These are phyloP conservation scores for Lagenidium giganteum DNA, from an alignment of 352 stramenopile genomes.

Conservation along the genomic window DNA sequence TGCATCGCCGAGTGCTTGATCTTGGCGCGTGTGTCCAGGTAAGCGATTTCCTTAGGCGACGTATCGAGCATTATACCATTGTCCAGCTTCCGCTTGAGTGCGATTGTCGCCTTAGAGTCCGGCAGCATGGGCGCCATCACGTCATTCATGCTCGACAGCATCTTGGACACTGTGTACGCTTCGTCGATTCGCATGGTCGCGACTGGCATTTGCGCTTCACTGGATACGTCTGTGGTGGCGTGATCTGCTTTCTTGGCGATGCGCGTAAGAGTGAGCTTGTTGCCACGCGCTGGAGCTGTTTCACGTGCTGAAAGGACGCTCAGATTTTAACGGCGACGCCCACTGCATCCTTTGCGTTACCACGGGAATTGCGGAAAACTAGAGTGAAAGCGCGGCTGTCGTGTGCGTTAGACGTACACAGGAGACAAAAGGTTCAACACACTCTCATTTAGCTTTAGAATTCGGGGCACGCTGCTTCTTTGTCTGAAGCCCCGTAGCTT, in stretches of 20 bases:
- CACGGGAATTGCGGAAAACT: too few species aligned
- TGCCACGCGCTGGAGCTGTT: too few species aligned
- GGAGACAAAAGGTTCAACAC: too few species aligned
- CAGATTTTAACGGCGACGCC: too few species aligned
- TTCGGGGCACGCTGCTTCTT: slow-evolving; percentile 43
- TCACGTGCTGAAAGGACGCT: too few species aligned
- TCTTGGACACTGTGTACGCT: slow-evolving; percentile 82
- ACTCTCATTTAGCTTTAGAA: too few species aligned
- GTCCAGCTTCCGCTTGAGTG: slow-evolving; percentile 65
- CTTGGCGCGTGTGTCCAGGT: slow-evolving; percentile 68
- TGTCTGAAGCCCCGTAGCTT: slow-evolving; percentile 67
- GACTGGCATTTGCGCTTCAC: slow-evolving; percentile 1
- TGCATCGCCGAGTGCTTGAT: slow-evolving; percentile 66
- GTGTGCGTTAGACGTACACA: too few species aligned
- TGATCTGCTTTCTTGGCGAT: slow-evolving; percentile 1
- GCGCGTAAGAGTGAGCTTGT: too few species aligned
- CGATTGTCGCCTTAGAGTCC: slow-evolving; percentile 36
- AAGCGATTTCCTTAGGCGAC: slow-evolving; percentile 63
- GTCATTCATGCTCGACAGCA: slow-evolving; percentile 77
- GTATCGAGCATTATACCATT: slow-evolving; percentile 83
- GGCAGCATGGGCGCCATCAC: slow-evolving; percentile 63
- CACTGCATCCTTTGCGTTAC: too few species aligned
- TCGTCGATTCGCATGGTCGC: slow-evolving; percentile 27
- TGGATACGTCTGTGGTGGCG: not conserved
- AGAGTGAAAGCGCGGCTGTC: too few species aligned